These are phyloP conservation scores for Alternaria conjuncta DNA, from an alignment of 2,329 filamentous ascomycete genomes.

Conservation along the genomic window DNA sequence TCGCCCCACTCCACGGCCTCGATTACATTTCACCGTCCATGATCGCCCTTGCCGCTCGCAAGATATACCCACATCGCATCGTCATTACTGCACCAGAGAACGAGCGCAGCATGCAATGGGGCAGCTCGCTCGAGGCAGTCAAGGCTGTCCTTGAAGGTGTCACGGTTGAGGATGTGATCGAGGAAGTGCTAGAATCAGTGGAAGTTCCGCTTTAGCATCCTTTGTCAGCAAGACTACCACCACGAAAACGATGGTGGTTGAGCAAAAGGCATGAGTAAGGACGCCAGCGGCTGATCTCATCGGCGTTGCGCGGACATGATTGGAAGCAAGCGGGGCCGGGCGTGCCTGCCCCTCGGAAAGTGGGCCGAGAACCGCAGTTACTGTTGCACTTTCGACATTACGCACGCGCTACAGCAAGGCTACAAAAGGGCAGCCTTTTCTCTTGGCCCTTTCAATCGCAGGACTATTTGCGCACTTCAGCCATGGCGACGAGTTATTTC, in stretches of 20 bases:
- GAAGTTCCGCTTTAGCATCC: constrained; percentile 59
- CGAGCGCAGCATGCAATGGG: constrained; percentile 93
- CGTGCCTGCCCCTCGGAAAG: constrained; percentile 22
- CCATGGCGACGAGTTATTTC: constrained; percentile 33
- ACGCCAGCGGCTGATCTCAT: constrained; percentile 36
- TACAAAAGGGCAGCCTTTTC: constrained; percentile 8
- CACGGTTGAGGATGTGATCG: constrained; percentile 62
- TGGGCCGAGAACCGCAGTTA: constrained; percentile 12
- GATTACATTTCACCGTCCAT: constrained; percentile 84
- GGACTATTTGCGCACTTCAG: neutral
- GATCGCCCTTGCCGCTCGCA: constrained; percentile 79
- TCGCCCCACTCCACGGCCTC: constrained; percentile 82
- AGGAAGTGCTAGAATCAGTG: constrained; percentile 63
- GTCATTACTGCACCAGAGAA: constrained; percentile 70
- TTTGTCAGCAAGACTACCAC: neutral
- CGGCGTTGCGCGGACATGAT: constrained; percentile 17
- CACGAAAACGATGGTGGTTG: neutral
- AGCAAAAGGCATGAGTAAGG: constrained; percentile 33
- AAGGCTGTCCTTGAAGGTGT: constrained; percentile 67
- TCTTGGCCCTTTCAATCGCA: constrained; percentile 4
- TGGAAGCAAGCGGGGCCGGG: constrained; percentile 29
- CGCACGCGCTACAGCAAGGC: constrained; percentile 8
- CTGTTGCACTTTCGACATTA: constrained; percentile 9
- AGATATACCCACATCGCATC: constrained; percentile 88
- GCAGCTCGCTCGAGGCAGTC: constrained; percentile 76